phyloP scores from a whole-genome alignment of 1,139 yeast genomes.

The Nakaseomyces nivariensis region DNA sequence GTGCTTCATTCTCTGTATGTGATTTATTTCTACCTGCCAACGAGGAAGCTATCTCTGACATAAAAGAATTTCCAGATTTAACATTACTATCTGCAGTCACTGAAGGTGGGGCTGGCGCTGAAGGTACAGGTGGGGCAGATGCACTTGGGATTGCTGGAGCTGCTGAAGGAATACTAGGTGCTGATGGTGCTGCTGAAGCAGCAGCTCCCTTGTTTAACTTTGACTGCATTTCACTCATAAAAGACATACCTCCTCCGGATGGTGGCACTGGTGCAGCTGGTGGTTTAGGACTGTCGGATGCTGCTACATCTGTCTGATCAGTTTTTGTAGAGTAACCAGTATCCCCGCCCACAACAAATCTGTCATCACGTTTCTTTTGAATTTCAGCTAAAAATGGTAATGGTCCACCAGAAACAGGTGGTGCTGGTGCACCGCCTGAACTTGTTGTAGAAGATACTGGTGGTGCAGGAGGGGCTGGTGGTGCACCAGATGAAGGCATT shows the following conservation, averaged over 20 bases:
- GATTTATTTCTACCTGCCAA: constrained; percentile 22
- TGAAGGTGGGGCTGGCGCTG: constrained; percentile 6
- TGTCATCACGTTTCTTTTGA: constrained; percentile 44
- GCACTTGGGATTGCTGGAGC: not conserved
- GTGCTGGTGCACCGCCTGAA: constrained; percentile 9
- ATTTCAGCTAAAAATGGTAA: constrained; percentile 45
- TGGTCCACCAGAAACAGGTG: constrained; percentile 24
- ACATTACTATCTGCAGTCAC: constrained; percentile 8
- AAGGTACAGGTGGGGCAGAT: constrained; percentile 9
- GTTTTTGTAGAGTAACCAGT: constrained; percentile 25
- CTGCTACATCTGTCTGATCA: constrained; percentile 24
- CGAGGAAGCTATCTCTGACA: constrained; percentile 15
- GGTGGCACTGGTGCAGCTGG: constrained; percentile 11
- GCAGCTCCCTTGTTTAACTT: constrained; percentile 13
- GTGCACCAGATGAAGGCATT: constrained; percentile 12
- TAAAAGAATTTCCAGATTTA: constrained; percentile 6
- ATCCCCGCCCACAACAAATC: constrained; percentile 37
- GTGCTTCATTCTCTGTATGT: constrained; percentile 16
- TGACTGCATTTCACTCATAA: constrained; percentile 22
- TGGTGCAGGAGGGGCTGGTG: constrained; percentile 21
- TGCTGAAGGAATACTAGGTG: constrained; percentile 9
- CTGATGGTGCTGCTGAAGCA: constrained; percentile 13
- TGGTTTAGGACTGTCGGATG: constrained; percentile 8
- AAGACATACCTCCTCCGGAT: constrained; percentile 8
- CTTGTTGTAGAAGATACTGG: constrained; percentile 23